Conservation (phyloP, 2,329 filamentous ascomycete species). For the Colletotrichum sp. region DNA sequence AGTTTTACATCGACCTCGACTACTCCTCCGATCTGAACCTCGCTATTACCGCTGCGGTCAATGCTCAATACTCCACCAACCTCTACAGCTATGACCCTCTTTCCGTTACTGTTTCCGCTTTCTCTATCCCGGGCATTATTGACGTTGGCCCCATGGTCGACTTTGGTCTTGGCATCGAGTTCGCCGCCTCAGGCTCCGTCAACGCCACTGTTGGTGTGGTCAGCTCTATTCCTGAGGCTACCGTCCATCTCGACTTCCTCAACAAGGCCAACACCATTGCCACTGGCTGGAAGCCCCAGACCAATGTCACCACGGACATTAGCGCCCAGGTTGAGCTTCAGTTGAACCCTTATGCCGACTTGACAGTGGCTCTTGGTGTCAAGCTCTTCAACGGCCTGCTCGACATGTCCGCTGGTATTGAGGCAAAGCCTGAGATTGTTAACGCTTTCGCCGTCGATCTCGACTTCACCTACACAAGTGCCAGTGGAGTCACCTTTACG, state of each 20-base stretch:
- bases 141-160: conserved; percentile 39
- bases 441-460: conserved; percentile 42
- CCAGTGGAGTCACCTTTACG: conserved; percentile 4
- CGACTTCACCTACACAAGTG: conserved; percentile 11
- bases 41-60: conserved; percentile 37
- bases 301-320: conserved; percentile 35
- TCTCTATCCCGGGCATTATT: conserved; percentile 46
- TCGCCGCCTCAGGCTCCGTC: conserved; percentile 38
- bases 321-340: conserved; percentile 34
- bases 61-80: conserved; percentile 34
- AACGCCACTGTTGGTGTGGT: conserved; percentile 33
- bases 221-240: conserved; percentile 36
- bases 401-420: conserved; percentile 41
- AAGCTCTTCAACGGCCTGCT: conserved; percentile 39
- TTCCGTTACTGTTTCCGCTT: conserved; percentile 36
- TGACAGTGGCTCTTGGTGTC: conserved; percentile 43
- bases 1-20: conserved; percentile 48
- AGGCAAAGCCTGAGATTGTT: conserved; percentile 37
- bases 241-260: conserved; percentile 43
- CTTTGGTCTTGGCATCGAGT: conserved; percentile 40
- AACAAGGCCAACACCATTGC: conserved; percentile 30
- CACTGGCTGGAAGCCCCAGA: conserved; percentile 40
- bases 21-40: conserved; percentile 33
- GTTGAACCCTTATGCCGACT: conserved; percentile 35
- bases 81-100: conserved; percentile 40